Evolutionary conservation across 1,139 yeast species (phyloP).

Genomic region (Yamadazyma sp.): DNA sequence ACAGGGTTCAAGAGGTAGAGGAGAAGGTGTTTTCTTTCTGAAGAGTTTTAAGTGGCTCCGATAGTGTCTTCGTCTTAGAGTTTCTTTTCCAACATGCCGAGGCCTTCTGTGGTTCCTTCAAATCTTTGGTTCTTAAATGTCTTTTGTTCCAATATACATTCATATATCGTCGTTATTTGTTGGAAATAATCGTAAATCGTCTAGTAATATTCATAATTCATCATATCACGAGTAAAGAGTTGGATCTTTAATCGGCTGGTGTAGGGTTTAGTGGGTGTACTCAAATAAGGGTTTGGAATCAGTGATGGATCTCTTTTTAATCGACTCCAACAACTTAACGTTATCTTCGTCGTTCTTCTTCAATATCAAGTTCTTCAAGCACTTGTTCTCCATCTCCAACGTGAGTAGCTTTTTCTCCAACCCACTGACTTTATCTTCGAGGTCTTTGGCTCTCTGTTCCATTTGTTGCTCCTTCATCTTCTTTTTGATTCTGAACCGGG

Average conservation of each 20-base stretch:
- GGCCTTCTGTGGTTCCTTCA: too few relatives aligned
- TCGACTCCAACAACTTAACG: constrained; percentile 38
- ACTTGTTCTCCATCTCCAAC: constrained; percentile 56
- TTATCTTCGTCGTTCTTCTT: constrained; percentile 49
- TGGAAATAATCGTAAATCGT: constrained; percentile 12
- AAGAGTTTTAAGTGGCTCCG: too few relatives aligned
- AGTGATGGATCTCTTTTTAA: constrained; percentile 40
- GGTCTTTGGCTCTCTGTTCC: constrained; percentile 64
- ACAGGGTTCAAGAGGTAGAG: too few relatives aligned
- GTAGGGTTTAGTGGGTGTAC: constrained; percentile 23
- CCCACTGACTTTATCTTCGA: constrained; percentile 58
- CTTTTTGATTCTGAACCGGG: constrained; percentile 77
- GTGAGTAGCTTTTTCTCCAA: constrained; percentile 63
- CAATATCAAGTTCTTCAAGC: constrained; percentile 66
- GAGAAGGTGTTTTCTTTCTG: too few relatives aligned
- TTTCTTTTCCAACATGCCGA: too few relatives aligned
- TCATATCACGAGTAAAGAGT: constrained; percentile 21
- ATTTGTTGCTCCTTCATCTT: constrained; percentile 82
- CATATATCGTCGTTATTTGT: constrained; percentile 10
- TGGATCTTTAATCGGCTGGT: constrained; percentile 38
- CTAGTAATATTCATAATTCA: constrained; percentile 17
- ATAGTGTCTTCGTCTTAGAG: too few relatives aligned
- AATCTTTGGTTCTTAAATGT: too few relatives aligned
- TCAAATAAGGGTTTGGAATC: constrained; percentile 33
- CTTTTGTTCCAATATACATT: too few relatives aligned